phyloP scores from a whole-genome alignment of 192 early-diverging fungal species.

The Glomus cerebriforme region DNA sequence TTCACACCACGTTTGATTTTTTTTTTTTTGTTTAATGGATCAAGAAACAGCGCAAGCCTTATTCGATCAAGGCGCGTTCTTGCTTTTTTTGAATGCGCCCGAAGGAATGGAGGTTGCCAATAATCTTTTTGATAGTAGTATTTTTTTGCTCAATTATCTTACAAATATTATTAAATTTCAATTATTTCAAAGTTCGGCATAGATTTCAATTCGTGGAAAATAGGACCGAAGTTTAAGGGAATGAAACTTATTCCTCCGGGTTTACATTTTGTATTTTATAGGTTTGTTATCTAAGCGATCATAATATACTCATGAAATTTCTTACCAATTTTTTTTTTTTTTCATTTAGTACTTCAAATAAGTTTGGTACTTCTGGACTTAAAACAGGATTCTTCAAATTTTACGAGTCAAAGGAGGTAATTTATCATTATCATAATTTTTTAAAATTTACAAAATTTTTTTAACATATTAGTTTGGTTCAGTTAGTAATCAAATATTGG shows the following conservation, averaged over 20 bases:
- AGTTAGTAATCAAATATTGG: constrained; percentile 87
- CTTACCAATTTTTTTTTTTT: neutral
- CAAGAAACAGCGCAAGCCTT: constrained; percentile 77
- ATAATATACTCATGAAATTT: neutral
- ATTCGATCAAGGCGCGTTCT: constrained; percentile 74
- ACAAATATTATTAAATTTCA: neutral
- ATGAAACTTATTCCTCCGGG: constrained; percentile 94
- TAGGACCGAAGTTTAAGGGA: constrained; percentile 89
- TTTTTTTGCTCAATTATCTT: too few relatives aligned
- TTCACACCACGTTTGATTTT: neutral
- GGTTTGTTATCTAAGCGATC: neutral
- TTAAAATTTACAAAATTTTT: too few relatives aligned
- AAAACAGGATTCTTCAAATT: constrained; percentile 77
- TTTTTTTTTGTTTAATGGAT: constrained; percentile 65
- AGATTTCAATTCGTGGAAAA: constrained; percentile 87
- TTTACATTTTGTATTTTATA: constrained; percentile 89
- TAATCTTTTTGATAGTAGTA: neutral
- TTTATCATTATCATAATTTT: neutral
- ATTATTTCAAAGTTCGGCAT: constrained; percentile 75
- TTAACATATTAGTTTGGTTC: constrained; percentile 22
- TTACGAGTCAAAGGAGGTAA: constrained; percentile 67
- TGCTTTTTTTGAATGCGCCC: constrained; percentile 86
- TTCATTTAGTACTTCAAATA: constrained; percentile 40
- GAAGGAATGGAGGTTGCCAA: constrained; percentile 49
- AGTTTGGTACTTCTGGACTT: constrained; percentile 52